A percentile compares a stretch with the other conserved stretches of the same genome.
Conservation (phyloP, 805 yeast genomes). For the Candida fluviatilis region DNA sequence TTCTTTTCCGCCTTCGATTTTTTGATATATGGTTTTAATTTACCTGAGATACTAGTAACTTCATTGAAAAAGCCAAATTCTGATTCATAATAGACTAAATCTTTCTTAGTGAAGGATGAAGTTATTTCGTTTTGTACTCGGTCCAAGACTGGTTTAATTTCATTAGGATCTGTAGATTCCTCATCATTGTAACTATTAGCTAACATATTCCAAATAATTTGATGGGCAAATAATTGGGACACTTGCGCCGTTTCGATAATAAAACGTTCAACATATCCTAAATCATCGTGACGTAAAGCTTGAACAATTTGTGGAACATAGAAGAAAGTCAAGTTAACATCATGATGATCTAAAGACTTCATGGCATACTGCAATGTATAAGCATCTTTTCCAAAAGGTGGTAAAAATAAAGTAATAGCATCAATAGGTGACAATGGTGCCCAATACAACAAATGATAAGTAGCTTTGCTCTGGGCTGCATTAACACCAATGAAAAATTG, state of each 20-base stretch:
- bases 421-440: constrained; percentile 74
- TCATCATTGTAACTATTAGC: constrained; percentile 93
- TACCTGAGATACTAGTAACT: constrained; percentile 92
- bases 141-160: constrained; percentile 79
- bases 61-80: constrained; percentile 89
- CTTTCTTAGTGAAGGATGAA: constrained; percentile 53
- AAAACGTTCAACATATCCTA: constrained; percentile 84
- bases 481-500: constrained; percentile 45
- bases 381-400: constrained; percentile 64
- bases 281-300: constrained; percentile 72
- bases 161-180: constrained; percentile 75
- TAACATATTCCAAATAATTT: constrained; percentile 95
- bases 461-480: constrained; percentile 29
- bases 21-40: constrained; percentile 89
- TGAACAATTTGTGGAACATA: constrained; percentile 98
- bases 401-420: constrained; percentile 78
- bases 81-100: constrained; percentile 63
- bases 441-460: constrained; percentile 59
- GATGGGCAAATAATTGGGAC: constrained; percentile 91
- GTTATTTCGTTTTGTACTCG: constrained; percentile 64
- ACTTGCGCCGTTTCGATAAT: constrained; percentile 90
- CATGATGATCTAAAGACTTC: constrained; percentile 84
- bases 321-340: constrained; percentile 84
- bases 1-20: constrained; percentile 95
- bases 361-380: constrained; percentile 79